Conservation (phyloP, 306 rosid species). For the Quercus parvula region DNA sequence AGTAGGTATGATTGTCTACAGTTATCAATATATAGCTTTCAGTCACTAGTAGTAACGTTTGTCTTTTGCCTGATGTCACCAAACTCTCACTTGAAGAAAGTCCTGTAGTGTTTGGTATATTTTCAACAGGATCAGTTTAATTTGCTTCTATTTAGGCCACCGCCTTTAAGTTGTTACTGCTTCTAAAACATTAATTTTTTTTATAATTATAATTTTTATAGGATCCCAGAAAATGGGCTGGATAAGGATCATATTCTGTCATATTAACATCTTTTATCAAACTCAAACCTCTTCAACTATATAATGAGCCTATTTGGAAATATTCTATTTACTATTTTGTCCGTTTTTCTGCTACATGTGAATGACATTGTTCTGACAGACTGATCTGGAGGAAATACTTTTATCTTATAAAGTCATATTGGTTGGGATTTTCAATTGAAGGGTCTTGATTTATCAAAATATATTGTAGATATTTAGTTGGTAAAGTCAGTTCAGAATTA, state of each 20-base stretch:
- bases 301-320: neutral
- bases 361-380: conserved; percentile 2
- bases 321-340: neutral
- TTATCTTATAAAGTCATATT: neutral
- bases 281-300: neutral
- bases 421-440: neutral
- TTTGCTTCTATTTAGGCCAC: neutral
- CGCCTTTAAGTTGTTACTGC: neutral
- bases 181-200: too few relatives aligned
- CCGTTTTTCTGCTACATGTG: conserved; percentile 12
- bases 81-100: neutral
- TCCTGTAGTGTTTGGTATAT: neutral
- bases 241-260: too few relatives aligned
- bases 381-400: neutral
- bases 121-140: neutral
- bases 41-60: neutral
- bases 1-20: neutral
- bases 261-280: too few relatives aligned
- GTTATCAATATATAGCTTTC: neutral
- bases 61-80: neutral
- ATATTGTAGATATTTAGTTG: too few relatives aligned
- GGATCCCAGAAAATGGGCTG: too few relatives aligned
- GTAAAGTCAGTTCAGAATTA: too few relatives aligned
- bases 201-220: too few relatives aligned
- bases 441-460: too few relatives aligned